Percentiles rank a stretch among this genome's conserved stretches.
Conservation (phyloP, 306 rosid species). For the Cyclanthera cordifolia region DNA sequence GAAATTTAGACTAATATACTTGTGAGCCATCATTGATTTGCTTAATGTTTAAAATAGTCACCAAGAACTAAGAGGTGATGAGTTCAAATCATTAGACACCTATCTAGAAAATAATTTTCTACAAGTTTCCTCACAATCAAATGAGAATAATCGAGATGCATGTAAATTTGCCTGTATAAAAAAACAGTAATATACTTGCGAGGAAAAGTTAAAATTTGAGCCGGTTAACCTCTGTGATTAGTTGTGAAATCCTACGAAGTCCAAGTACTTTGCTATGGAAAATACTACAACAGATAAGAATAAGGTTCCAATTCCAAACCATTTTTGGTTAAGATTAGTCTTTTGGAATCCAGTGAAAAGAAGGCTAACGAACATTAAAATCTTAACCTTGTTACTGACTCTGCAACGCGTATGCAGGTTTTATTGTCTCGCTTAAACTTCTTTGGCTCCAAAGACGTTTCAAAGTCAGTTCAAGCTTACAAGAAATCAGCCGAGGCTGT, state of each 20-base stretch:
- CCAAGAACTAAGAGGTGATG: too few species aligned
- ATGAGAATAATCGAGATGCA: too few species aligned
- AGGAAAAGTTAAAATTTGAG: neutral
- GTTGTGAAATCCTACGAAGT: neutral
- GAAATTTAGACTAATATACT: neutral
- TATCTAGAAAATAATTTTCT: too few species aligned
- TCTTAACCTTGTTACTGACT: neutral
- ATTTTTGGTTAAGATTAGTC: neutral
- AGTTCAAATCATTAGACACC: too few species aligned
- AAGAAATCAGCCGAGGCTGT: constrained; percentile 82
- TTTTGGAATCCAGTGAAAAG: neutral
- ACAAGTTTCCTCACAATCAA: too few species aligned
- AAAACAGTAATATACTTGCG: too few species aligned
- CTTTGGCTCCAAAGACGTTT: constrained; percentile 41
- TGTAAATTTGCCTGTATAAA: too few species aligned
- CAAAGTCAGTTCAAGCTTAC: constrained; percentile 45
- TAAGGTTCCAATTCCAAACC: neutral
- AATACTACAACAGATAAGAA: neutral
- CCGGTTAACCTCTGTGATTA: neutral
- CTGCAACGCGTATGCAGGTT: constrained; percentile 48
- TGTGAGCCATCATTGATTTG: too few species aligned
- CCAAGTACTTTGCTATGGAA: neutral
- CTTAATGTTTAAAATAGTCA: too few species aligned
- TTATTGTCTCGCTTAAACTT: constrained; percentile 77
- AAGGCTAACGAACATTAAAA: neutral